A percentile compares a stretch with the other conserved stretches of the same genome.
Evolutionary conservation across 169 alveolate genomes (phyloP).

Genomic region (Cyclospora cayetanensis): DNA sequence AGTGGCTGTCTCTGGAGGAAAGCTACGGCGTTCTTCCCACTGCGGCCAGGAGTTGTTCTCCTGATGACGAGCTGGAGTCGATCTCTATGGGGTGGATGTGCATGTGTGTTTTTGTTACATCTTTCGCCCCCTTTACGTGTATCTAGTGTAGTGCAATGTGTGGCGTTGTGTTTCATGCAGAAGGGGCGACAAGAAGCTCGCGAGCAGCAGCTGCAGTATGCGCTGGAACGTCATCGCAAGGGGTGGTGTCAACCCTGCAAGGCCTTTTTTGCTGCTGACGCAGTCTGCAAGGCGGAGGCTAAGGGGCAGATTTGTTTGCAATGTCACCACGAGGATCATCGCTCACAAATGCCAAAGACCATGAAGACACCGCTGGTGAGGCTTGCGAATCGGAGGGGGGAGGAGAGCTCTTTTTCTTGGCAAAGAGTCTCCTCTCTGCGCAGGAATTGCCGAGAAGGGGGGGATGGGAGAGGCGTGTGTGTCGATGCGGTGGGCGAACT

Average conservation of each 20-base stretch:
- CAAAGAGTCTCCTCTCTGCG: no score
- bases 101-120: not conserved
- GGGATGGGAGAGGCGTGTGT: no score
- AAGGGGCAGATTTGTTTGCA: slow-evolving; percentile 72
- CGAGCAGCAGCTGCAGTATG: slow-evolving; percentile 34
- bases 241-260: slow-evolving; percentile 37
- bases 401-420: no score
- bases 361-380: no score
- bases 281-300: slow-evolving; percentile 40
- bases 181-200: slow-evolving; percentile 40
- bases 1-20: not conserved
- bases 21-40: not conserved
- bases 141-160: not conserved
- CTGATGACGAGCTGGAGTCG: not conserved
- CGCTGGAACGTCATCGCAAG: slow-evolving; percentile 42
- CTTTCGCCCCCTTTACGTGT: not conserved
- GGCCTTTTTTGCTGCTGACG: not conserved
- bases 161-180: not conserved
- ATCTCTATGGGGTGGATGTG: not conserved
- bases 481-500: no score
- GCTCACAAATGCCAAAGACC: slow-evolving; percentile 16
- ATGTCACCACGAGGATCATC: slow-evolving; percentile 66
- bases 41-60: not conserved
- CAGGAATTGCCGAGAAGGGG: no score
- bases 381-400: no score